Base-by-base conservation (phyloP, 1,284 basidiomycete species). In the Phylloporus sp. region DNA sequence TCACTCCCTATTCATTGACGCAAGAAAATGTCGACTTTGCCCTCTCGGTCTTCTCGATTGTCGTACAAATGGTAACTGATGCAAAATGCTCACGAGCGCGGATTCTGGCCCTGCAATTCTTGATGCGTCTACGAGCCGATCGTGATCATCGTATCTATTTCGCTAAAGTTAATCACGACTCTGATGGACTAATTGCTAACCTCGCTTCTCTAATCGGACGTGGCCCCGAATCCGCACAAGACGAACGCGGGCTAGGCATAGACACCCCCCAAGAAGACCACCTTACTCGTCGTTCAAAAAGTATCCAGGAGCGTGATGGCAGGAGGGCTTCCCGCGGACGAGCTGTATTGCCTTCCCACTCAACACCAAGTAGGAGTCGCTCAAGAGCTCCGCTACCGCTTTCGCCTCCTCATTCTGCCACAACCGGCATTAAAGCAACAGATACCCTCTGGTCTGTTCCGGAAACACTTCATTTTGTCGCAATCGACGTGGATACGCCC, bases 111-210 rank as follows among this genome's bases (percentile, higher is more conserved):
- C 80, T 99, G 13, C 94, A 97, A 72, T 98, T 96, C 83, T 76
- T 98, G 63, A 88, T 96, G 80, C 90, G 95, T 17, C 81, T 99
- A 28, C 86, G 98, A 56, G 95, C 94, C 2, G 96, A 98, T 74
- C 88, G 94, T 5, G 92, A 96, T 70, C 98, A 99, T 75, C 85
- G 91, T 20, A 77, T 99, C 46, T 98, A 92, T 75, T 90, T 93
- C 57, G 80, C 80, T 13, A 77, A 81, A 56, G 69, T 74, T 22
- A 79, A 77, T 34, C 81, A 82, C 64, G 89, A 91, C 66, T 77
- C 79, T 10, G 82, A 90, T 60, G 84, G 84, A 8, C 81, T 86
- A 52, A 79, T 85, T 29, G 66, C 72, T 2, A 78, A 80, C 60
- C 81, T 93, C 8, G 86, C 86, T 11, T 78, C 80, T 3, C 77